These are phyloP conservation scores for Penicilliopsis zonata DNA, from an alignment of 495 filamentous ascomycete species.

Conservation along the genomic window DNA sequence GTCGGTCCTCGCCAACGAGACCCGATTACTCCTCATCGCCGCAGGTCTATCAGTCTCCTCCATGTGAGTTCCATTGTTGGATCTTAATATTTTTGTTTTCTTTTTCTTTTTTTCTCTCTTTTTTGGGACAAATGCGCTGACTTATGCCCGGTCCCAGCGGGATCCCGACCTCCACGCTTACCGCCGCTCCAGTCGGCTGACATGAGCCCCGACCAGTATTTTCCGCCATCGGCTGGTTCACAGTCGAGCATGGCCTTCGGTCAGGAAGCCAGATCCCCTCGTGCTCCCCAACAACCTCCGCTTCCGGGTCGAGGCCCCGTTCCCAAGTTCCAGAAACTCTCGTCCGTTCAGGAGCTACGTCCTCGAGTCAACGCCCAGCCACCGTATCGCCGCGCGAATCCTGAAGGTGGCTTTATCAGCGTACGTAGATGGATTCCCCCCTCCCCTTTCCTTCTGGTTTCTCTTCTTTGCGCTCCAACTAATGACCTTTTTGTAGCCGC, in stretches of 20 bases:
- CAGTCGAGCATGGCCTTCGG: slow-evolving; percentile 61
- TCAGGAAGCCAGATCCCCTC: slow-evolving; percentile 63
- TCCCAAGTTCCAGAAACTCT: slow-evolving; percentile 74
- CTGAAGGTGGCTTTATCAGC: slow-evolving; percentile 97
- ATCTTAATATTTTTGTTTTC: slow-evolving; percentile 1
- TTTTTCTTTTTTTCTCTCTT: slow-evolving; percentile 20
- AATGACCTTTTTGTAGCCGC: slow-evolving; percentile 46
- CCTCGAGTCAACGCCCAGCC: slow-evolving; percentile 80
- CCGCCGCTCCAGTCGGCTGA: slow-evolving; percentile 61
- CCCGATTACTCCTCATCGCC: slow-evolving; percentile 48
- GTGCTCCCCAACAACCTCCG: slow-evolving; percentile 33
- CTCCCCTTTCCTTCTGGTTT: too few relatives aligned
- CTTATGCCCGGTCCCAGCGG: slow-evolving; percentile 21
- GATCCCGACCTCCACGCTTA: slow-evolving; percentile 35
- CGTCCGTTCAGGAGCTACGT: slow-evolving; percentile 59
- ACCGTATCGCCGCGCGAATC: slow-evolving; percentile 83
- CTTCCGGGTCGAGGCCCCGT: slow-evolving; percentile 55
- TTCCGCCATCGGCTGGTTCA: slow-evolving; percentile 54
- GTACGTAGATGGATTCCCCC: slow-evolving; percentile 41
- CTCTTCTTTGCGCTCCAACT: slow-evolving; percentile 5
- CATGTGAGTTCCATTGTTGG: slow-evolving; percentile 31
- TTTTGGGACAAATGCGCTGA: slow-evolving; percentile 34
- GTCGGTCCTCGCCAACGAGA: slow-evolving; percentile 46
- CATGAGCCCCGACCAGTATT: slow-evolving; percentile 50
- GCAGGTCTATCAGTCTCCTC: slow-evolving; percentile 54